Base-by-base conservation (phyloP, 2,329 filamentous ascomycete species). In the Hymenoscyphus repandus region DNA sequence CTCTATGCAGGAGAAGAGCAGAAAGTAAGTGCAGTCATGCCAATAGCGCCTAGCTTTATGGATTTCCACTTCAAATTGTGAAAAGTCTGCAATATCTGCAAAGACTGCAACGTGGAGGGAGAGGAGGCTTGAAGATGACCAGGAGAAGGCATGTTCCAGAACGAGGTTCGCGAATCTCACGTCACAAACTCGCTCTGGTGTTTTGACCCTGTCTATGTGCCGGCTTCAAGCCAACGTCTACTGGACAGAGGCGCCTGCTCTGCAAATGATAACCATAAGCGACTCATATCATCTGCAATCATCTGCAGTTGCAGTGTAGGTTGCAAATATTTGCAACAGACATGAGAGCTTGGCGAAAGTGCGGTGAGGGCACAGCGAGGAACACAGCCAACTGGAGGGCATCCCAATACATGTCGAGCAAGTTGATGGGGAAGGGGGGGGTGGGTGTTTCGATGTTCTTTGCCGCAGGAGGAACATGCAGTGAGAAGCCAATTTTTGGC, bases 81-180 rank as follows among this genome's bases (percentile, higher is more conserved):
- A n/a, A n/a, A n/a, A n/a, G n/a, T n/a, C n/a, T n/a, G n/a, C n/a
- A n/a, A n/a, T n/a, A n/a, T n/a, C n/a, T n/a, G n/a, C n/a, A n/a
- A n/a, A n/a, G n/a, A n/a, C n/a, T n/a, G n/a, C n/a, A n/a, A n/a
- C n/a, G n/a, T n/a, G n/a, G n/a, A n/a, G n/a, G n/a, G n/a, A n/a
- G n/a, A n/a, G n/a, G 13, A 17, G 5, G 41, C 9, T 15, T 20
- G 18, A 44, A n/a, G 22, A 18, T n/a, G 5, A n/a, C 34, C 27
- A 20, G 34, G 39, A n/a, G 38, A 37, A 45, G 31, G 15, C 45
- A 40, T 11, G 15, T 47, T 52, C 47, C 38, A 40, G 38, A 45
- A 48, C 31, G 50, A 40, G 22, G n/a, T 13, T 27, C 18, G 31
- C 37, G 33, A 40, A 44, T 54, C 53, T 52, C 49, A 52, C 53